Evolutionary conservation across 352 stramenopile species (phyloP).

Genomic region (Pelagophyceae sp.): DNA sequence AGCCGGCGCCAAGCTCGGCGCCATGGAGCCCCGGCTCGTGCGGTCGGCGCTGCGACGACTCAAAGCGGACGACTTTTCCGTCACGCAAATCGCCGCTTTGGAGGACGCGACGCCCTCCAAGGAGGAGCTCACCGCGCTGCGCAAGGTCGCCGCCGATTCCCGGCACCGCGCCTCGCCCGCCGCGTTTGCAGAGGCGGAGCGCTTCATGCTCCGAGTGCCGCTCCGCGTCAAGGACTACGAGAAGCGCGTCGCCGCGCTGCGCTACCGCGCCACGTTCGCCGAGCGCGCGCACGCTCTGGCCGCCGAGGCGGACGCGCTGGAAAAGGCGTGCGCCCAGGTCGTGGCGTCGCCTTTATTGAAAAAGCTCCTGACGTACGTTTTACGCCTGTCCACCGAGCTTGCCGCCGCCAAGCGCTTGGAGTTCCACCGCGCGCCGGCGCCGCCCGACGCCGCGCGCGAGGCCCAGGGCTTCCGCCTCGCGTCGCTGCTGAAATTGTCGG

Average conservation of each 20-base stretch:
- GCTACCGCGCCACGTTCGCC: background rate
- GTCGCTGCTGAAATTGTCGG: background rate
- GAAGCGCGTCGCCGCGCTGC: background rate
- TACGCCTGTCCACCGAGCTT: background rate
- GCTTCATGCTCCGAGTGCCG: slow-evolving; percentile 10
- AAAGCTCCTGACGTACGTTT: slow-evolving; percentile 20
- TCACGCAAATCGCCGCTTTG: background rate
- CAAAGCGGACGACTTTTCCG: background rate
- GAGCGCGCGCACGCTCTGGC: background rate
- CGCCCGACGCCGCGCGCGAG: background rate
- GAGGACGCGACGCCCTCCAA: background rate
- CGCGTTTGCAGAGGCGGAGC: background rate
- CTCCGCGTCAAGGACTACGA: background rate
- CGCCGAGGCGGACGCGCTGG: background rate
- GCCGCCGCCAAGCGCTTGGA: background rate
- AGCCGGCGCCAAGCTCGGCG: background rate
- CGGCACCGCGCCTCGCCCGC: background rate
- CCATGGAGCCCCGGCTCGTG: background rate
- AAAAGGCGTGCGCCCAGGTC: background rate
- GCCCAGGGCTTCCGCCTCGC: background rate
- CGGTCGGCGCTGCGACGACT: background rate
- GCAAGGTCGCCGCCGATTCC: background rate
- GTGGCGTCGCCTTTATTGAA: background rate
- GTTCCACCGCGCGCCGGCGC: background rate
- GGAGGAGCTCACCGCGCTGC: background rate